Percentiles rank a stretch among this genome's conserved stretches.
These are phyloP conservation scores for Akanthomyces muscarius DNA, from an alignment of 2,329 filamentous ascomycete genomes.

Conservation along the genomic window DNA sequence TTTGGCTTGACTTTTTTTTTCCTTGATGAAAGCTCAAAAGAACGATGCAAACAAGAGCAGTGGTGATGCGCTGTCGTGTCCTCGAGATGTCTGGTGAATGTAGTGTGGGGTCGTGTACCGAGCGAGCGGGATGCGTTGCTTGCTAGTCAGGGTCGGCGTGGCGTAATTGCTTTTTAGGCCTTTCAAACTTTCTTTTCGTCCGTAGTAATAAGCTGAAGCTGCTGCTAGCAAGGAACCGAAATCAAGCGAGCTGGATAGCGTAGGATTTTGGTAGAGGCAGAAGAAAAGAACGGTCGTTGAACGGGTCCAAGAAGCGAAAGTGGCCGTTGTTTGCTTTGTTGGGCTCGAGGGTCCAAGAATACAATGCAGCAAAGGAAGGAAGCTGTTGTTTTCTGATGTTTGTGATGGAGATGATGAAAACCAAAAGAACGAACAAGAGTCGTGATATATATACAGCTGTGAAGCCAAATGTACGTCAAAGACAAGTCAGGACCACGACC, in stretches of 20 bases:
- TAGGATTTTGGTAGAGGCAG: not conserved
- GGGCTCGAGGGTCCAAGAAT: not conserved
- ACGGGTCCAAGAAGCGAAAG: not conserved
- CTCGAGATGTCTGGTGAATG: not conserved
- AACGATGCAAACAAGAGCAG: not conserved
- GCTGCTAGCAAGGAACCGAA: not conserved
- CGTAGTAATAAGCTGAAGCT: not conserved
- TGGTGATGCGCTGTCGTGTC: not conserved
- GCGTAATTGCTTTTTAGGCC: not conserved
- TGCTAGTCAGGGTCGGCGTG: slow-evolving; percentile 6
- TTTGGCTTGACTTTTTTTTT: not conserved
- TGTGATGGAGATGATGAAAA: not conserved
- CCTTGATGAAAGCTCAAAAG: not conserved
- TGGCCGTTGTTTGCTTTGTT: not conserved
- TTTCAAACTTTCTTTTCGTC: slow-evolving; percentile 3
- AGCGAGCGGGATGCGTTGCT: not conserved
- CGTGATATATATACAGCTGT: slow-evolving; percentile 5
- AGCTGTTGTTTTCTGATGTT: not conserved
- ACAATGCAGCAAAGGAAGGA: not conserved
- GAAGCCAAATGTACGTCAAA: not conserved
- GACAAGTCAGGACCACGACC: not conserved
- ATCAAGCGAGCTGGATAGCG: not conserved
- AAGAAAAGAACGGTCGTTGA: not conserved
- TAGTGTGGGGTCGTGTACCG: not conserved
- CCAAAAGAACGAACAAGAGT: not conserved